Evolutionary conservation across 129 eudicot species (phyloP), one percentile per base, ranked within the genome.

Genomic region (Scalesia atractyloides): DNA sequence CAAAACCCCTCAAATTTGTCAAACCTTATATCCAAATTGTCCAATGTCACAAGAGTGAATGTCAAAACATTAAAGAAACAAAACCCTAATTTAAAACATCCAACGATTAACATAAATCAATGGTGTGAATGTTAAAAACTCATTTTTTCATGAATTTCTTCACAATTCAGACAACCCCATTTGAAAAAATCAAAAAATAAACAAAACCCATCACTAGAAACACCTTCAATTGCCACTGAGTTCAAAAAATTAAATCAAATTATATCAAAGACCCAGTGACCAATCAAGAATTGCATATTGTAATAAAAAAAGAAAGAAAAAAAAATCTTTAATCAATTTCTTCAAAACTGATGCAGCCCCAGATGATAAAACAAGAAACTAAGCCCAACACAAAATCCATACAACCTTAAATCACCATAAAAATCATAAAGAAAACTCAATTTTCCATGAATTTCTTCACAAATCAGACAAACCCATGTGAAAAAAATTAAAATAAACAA

Each of bases 281-380:
- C 34, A 69, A 30, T 50, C 14, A 22, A 50, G 48, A 68, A 49
- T 37, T 37, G 44, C 41, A 36, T 36, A 39, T 56, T 37, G 14
- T 54, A 5, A 37, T 37, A 37, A 37, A 37, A 37, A 37, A 37
- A 6, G 7, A 0, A 37, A 37, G 30, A 54, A 70, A 68, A 8
- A 15, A 5, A 61, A 68, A 50, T 26, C 47, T n/a, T 26, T 4
- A 37, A 36, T 18, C 15, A 54, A 19, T 22, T 54, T 17, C 41
- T 51, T 74, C 65, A 74, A 10, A 63, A 19, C 15, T 74, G 72
- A 64, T 14, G 20, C 79, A 64, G 37, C 1, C 72, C 71, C 63
- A 64, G 16, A 64, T 19, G 61, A 50, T 64, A 34, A 64, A 74
- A 36, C 72, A 50, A 19, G 43, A 74, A 64, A 74, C n/a, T 36